Percentiles rank a stretch among this genome's conserved stretches.
These are phyloP conservation scores for Pseudisothecium myosuroides DNA, from an alignment of 225 moss, liverwort and hornwort species.

Conservation along the genomic window DNA sequence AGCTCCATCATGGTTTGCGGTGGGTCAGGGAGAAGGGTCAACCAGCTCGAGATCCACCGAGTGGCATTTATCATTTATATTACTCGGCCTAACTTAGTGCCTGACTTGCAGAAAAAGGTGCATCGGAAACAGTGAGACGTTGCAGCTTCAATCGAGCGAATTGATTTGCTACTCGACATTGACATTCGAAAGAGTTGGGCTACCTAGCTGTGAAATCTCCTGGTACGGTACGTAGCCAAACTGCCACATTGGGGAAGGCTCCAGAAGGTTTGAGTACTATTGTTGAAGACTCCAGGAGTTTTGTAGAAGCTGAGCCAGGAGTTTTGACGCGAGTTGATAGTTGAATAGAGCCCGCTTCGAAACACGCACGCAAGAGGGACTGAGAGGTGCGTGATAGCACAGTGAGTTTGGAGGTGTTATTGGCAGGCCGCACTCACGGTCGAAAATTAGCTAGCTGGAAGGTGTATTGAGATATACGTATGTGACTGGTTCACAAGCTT, in stretches of 20 bases:
- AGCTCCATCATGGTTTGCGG: neutral
- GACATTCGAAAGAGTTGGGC: neutral
- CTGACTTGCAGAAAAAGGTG: neutral
- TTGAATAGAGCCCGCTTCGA: neutral
- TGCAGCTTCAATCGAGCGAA: neutral
- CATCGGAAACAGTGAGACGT: neutral
- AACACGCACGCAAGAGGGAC: neutral
- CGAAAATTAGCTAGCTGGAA: neutral
- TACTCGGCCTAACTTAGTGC: neutral
- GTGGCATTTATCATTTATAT: neutral
- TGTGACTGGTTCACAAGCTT: neutral
- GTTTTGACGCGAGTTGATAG: neutral
- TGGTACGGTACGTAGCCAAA: neutral
- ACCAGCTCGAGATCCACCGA: neutral
- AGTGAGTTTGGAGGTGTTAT: neutral
- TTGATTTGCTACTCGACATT: neutral
- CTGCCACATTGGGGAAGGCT: neutral
- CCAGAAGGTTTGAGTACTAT: neutral
- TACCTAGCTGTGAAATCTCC: neutral
- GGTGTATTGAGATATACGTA: neutral
- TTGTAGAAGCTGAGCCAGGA: neutral
- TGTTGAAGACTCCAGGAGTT: neutral
- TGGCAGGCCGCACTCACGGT: neutral
- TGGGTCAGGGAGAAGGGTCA: neutral
- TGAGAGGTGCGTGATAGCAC: neutral